Percentiles rank a stretch among this genome's conserved stretches.
Evolutionary conservation across 345 rosid genomes (phyloP).

Genomic region (Pistacia integerrima): DNA sequence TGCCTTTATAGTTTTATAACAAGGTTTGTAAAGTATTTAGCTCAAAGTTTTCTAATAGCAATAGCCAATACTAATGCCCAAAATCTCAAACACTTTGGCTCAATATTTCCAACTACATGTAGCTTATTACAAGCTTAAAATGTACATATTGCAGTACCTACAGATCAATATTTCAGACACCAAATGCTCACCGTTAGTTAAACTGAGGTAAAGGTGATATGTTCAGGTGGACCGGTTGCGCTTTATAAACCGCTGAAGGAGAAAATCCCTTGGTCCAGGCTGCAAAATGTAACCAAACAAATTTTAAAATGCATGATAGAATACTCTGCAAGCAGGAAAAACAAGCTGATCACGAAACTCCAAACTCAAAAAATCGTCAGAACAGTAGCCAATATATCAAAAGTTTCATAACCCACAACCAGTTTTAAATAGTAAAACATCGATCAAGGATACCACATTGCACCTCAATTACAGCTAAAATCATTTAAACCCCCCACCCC

Average conservation of each 20-base stretch:
- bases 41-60: too few species aligned
- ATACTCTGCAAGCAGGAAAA: slow-evolving; percentile 11
- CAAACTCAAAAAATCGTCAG: slow-evolving; percentile 1
- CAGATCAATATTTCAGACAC: slow-evolving; percentile 13
- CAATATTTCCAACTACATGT: background rate
- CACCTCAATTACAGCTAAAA: background rate
- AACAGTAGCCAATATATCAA: background rate
- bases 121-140: background rate
- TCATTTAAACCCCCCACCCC: background rate
- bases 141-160: background rate
- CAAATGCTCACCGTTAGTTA: slow-evolving; percentile 57
- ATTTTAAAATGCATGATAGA: background rate
- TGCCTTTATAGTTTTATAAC: too few species aligned
- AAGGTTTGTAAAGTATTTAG: too few species aligned
- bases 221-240: slow-evolving; percentile 56
- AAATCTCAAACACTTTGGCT: too few species aligned
- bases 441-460: background rate
- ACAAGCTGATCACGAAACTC: slow-evolving; percentile 1
- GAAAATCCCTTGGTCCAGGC: slow-evolving; percentile 72
- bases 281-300: slow-evolving; percentile 31
- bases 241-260: slow-evolving; percentile 62
- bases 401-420: background rate
- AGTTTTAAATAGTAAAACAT: background rate
- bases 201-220: slow-evolving; percentile 61
- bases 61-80: too few species aligned